Evolutionary conservation across 2,329 filamentous ascomycete species (phyloP), one percentile per base, ranked within the genome.

Genomic region (Ceratocystis lukuohia): DNA sequence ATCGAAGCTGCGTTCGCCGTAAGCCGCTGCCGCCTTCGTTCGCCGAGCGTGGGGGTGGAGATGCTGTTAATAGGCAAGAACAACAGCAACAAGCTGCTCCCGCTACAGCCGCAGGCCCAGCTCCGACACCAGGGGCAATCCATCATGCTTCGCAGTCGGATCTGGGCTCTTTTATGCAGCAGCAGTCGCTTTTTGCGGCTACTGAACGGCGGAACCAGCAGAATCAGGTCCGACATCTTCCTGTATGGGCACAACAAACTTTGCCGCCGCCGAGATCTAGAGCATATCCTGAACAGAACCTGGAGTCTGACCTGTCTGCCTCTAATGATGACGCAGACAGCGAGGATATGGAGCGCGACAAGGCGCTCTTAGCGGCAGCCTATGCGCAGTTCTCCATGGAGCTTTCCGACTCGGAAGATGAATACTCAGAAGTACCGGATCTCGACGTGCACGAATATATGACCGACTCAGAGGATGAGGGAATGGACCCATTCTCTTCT

Each of bases 331-430:
- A 61, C 10, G 33, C 41, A 15, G 45, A 48, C 17, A 45, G 25
- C 20, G 74, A 70, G 0, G 72, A 72, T 3, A 75, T 68, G 2
- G 74, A 63, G 46, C 61, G 61, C 15, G 61, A 46, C 44, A 63
- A 79, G n/a, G 77, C 75, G 70, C 77, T 75, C 10, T 17, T 57
- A 46, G 57, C 37, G n/a, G 56, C 41, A 7, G 44, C 33, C 62
- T 75, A 76, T 3, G 78, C 78, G 61, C 82, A 84, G 45, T 82
- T 78, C 56, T 80, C 80, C 2, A 85, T 82, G 69, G 84, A 85
- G 68, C 81, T 87, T 44, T 87, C 83, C 0, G 84, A 85, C 65
- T 80, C 80, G 0, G 83, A 87, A 66, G 85, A 82, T 0, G 83
- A 85, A 41, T 77, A 78, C 44, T 81, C 80, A 0, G 79, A 81